Percentiles rank a stretch among this genome's conserved stretches.
phyloP scores from a whole-genome alignment of 805 yeast species.

The Candida glaebosa region DNA sequence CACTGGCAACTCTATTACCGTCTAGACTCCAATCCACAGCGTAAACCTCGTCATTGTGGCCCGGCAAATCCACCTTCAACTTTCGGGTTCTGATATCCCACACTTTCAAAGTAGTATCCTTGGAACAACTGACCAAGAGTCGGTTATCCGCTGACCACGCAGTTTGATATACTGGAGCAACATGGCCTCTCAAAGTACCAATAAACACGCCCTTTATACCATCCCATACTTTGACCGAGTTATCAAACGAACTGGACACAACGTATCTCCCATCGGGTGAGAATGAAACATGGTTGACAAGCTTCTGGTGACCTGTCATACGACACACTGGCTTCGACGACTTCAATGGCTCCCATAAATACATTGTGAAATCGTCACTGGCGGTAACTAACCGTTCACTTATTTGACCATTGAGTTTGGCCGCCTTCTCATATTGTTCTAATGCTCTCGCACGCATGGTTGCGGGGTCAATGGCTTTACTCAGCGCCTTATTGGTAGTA shows the following conservation, averaged over 20 bases:
- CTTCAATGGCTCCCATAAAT: constrained; percentile 88
- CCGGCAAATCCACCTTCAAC: constrained; percentile 86
- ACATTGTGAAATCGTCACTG: constrained; percentile 97
- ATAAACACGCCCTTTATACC: constrained; percentile 88
- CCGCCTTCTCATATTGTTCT: constrained; percentile 58
- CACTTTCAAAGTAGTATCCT: constrained; percentile 92
- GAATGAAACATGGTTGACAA: constrained; percentile 92
- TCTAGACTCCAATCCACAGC: constrained; percentile 98
- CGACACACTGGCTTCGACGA: constrained; percentile 81
- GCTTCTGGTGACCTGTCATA: constrained; percentile 96
- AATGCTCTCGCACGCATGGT: constrained; percentile 49
- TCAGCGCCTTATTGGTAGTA: constrained; percentile 41
- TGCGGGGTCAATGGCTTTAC: constrained; percentile 16
- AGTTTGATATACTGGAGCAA: constrained; percentile 95
- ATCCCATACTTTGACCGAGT: constrained; percentile 94
- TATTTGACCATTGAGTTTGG: constrained; percentile 50
- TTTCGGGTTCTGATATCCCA: constrained; percentile 92
- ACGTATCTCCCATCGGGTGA: constrained; percentile 92
- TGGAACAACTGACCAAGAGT: constrained; percentile 86
- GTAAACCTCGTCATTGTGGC: constrained; percentile 92
- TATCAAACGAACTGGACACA: constrained; percentile 93
- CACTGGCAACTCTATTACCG: constrained; percentile 92
- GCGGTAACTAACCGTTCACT: constrained; percentile 89
- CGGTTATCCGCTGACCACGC: constrained; percentile 97
- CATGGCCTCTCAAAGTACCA: constrained; percentile 93